Conservation (phyloP, 176 grass and related monocot genomes). For the Typha latifolia region DNA sequence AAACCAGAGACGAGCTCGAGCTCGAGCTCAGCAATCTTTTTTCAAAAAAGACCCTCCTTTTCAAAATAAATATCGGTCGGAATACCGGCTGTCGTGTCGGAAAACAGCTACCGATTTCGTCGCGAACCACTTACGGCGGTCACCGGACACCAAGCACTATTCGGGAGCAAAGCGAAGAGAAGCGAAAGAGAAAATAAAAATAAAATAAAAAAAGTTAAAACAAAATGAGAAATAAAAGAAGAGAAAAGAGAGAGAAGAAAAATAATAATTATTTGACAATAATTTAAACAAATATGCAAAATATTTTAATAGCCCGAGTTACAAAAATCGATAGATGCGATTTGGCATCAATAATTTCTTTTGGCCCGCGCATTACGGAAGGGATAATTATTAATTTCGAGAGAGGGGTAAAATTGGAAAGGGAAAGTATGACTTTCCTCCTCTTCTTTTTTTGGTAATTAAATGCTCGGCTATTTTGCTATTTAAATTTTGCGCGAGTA, state of each 20-base stretch:
- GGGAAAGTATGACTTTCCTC: background rate
- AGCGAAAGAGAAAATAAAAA: background rate
- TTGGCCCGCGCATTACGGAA: conserved; percentile 1
- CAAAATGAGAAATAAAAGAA: background rate
- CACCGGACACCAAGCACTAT: background rate
- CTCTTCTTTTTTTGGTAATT: background rate
- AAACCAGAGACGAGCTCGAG: background rate
- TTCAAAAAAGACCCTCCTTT: background rate
- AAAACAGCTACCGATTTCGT: background rate
- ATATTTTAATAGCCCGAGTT: background rate
- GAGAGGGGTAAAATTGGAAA: background rate
- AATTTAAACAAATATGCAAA: conserved; percentile 1
- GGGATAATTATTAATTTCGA: background rate
- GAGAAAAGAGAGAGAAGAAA: background rate
- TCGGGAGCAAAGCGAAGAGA: background rate
- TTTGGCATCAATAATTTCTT: background rate
- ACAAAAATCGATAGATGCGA: background rate
- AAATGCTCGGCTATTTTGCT: background rate
- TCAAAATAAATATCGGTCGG: background rate
- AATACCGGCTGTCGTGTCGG: background rate
- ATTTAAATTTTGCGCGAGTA: background rate
- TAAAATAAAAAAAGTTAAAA: background rate
- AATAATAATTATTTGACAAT: background rate
- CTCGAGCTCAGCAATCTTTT: background rate
- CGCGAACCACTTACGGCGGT: background rate